Evolutionary conservation across 2,329 filamentous ascomycete species (phyloP).

Genomic region (Neodidymelliopsis sp.): DNA sequence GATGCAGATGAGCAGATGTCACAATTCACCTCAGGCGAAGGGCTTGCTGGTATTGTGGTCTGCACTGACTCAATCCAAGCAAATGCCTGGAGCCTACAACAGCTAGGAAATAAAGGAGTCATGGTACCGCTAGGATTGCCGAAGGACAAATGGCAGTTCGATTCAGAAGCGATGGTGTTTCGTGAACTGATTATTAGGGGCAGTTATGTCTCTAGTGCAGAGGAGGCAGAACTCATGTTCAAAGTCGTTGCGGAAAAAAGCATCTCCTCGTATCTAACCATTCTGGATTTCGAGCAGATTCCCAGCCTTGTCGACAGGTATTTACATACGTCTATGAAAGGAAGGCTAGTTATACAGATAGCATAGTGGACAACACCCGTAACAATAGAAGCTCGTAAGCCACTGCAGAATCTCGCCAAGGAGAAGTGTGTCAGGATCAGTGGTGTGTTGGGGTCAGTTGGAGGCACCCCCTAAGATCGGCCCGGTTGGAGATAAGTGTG

Average conservation of each 20-base stretch:
- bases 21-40: slow-evolving; percentile 29
- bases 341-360: slow-evolving; percentile 32
- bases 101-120: slow-evolving; percentile 31
- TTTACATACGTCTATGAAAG: slow-evolving; percentile 31
- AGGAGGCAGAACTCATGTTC: slow-evolving; percentile 36
- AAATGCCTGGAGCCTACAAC: slow-evolving; percentile 35
- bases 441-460: slow-evolving; percentile 33
- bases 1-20: slow-evolving; percentile 25
- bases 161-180: slow-evolving; percentile 34
- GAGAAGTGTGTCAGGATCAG: neutral
- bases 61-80: slow-evolving; percentile 35
- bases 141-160: slow-evolving; percentile 36
- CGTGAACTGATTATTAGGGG: slow-evolving; percentile 35
- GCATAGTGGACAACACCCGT: slow-evolving; percentile 13
- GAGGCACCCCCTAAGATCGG: slow-evolving; percentile 21
- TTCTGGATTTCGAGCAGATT: slow-evolving; percentile 31
- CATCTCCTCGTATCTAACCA: slow-evolving; percentile 32
- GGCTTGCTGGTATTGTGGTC: slow-evolving; percentile 35
- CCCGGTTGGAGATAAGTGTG: slow-evolving; percentile 9
- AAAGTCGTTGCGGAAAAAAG: slow-evolving; percentile 28
- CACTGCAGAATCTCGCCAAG: too few relatives aligned
- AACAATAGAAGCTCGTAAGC: too few relatives aligned
- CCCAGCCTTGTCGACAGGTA: slow-evolving; percentile 30
- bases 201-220: slow-evolving; percentile 35
- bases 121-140: slow-evolving; percentile 37